These are phyloP conservation scores for Gnomoniopsis smithogilvyi DNA, from an alignment of 2,329 filamentous ascomycete species.

Conservation along the genomic window DNA sequence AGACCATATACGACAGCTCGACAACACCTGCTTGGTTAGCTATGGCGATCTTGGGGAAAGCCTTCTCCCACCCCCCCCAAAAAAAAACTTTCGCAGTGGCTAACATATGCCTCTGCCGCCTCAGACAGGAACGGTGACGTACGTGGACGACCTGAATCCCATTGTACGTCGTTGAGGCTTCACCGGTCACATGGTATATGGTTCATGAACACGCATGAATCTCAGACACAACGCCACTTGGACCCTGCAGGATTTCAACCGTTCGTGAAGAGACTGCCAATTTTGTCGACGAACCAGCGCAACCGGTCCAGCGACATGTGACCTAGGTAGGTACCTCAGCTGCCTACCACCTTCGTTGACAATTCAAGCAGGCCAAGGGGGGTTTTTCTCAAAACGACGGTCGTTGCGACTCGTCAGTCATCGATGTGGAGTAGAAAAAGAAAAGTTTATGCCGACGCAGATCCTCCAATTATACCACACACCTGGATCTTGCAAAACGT, in stretches of 20 bases:
- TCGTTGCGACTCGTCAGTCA: background rate
- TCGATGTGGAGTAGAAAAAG: background rate
- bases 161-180: background rate
- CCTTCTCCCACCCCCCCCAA: background rate
- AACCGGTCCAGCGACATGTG: background rate
- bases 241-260: background rate
- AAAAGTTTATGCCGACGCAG: background rate
- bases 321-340: background rate
- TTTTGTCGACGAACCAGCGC: background rate
- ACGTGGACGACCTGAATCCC: background rate
- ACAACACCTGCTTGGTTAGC: background rate
- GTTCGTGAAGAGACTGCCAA: background rate
- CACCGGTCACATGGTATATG: background rate
- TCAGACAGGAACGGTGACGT: background rate
- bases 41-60: background rate
- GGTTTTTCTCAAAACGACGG: background rate
- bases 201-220: background rate
- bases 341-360: background rate
- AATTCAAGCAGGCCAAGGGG: no score
- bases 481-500: background rate
- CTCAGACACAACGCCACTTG: background rate
- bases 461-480: background rate
- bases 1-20: background rate
- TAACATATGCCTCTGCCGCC: no score
- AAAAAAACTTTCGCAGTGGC: no score